Percentiles rank a stretch among this genome's conserved stretches.
Conservation (phyloP, 2,329 filamentous ascomycete species). For the Cladosporium oxysporum region DNA sequence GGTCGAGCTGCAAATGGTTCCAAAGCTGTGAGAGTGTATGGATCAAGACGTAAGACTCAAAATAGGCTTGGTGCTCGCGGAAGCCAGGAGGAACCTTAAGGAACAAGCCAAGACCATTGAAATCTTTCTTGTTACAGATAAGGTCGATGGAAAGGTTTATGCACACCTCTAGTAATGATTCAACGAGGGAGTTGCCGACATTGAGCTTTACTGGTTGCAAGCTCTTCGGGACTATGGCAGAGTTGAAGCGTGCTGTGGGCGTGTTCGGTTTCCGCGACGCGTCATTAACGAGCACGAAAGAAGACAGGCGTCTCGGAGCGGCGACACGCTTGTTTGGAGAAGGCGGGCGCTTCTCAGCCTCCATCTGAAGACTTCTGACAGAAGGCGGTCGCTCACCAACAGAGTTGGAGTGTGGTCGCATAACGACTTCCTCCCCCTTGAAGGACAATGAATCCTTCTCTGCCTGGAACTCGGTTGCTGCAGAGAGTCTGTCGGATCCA, state of each 20-base stretch:
- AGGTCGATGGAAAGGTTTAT: constrained; percentile 83
- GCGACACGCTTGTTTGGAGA: constrained; percentile 52
- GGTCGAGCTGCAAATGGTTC: constrained; percentile 69
- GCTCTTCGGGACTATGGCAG: constrained; percentile 59
- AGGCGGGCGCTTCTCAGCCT: constrained; percentile 48
- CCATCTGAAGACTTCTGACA: constrained; percentile 65
- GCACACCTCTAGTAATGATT: constrained; percentile 75
- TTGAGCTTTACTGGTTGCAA: constrained; percentile 51
- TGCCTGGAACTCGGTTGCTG: constrained; percentile 85
- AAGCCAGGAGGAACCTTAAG: constrained; percentile 89
- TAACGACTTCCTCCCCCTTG: constrained; percentile 80
- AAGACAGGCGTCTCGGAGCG: constrained; percentile 76
- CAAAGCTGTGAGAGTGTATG: constrained; percentile 72
- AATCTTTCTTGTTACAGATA: constrained; percentile 82
- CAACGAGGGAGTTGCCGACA: constrained; percentile 69
- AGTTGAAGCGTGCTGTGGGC: constrained; percentile 64
- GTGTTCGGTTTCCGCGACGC: constrained; percentile 61
- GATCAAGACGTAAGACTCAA: constrained; percentile 84
- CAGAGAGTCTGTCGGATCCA: constrained; percentile 77
- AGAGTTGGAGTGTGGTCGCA: constrained; percentile 70
- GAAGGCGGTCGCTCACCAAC: constrained; percentile 62
- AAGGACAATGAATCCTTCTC: constrained; percentile 79
- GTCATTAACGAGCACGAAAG: constrained; percentile 83
- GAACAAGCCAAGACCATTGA: constrained; percentile 81
- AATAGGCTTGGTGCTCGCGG: constrained; percentile 91